These are phyloP conservation scores for Solanum hybrid DNA, from an alignment of 305 asterid species.

Conservation along the genomic window DNA sequence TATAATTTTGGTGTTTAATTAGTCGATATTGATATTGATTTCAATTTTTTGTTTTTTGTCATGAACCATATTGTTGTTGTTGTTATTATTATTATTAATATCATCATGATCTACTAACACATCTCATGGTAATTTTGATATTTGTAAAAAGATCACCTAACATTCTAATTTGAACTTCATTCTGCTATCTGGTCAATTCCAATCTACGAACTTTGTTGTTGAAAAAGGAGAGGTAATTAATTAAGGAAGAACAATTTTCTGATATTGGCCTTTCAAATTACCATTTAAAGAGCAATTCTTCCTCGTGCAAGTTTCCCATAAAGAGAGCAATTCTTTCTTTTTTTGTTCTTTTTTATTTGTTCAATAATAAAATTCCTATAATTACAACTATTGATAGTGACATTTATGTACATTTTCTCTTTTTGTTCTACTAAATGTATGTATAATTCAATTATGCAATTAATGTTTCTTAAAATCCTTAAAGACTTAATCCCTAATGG, in stretches of 20 bases:
- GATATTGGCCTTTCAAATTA: background rate
- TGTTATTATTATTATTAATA: no score
- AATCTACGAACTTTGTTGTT: background rate
- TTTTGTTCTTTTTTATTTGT: background rate
- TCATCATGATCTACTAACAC: background rate
- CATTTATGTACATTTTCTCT: background rate
- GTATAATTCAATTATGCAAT: background rate
- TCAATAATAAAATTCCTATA: background rate
- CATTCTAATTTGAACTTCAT: background rate
- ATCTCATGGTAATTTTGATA: background rate
- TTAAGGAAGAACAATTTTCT: background rate
- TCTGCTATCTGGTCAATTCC: background rate
- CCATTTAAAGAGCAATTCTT: background rate
- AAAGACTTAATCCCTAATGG: background rate
- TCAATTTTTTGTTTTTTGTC: background rate
- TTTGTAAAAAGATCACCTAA: background rate
- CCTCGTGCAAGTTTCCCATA: background rate
- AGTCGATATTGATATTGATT: background rate
- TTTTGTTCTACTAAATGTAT: background rate
- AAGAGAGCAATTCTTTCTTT: background rate
- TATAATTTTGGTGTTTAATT: background rate
- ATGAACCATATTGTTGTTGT: background rate
- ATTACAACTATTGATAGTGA: background rate
- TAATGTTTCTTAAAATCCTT: background rate
- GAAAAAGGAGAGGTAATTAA: background rate